phyloP scores from a whole-genome alignment of 345 rosid genomes.

The Psidium friedrichsthalianum region DNA sequence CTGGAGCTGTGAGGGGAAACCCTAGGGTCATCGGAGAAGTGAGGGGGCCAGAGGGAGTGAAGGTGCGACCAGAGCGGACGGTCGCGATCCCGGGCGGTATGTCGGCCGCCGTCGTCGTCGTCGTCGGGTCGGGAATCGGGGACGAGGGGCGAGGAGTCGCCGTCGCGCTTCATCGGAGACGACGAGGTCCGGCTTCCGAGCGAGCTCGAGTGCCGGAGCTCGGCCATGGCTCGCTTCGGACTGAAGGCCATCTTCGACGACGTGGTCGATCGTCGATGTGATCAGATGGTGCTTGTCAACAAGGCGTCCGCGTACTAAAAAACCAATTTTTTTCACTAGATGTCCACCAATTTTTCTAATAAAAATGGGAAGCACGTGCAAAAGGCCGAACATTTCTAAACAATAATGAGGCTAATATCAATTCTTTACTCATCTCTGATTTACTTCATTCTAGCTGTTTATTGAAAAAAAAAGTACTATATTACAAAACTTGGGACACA shows the following conservation, averaged over 20 bases:
- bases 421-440: too few species aligned
- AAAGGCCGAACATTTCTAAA: too few species aligned
- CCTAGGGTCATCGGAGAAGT: constrained; percentile 74
- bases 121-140: constrained; percentile 40
- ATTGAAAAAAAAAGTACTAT: too few species aligned
- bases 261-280: neutral
- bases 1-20: constrained; percentile 44
- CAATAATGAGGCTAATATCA: too few species aligned
- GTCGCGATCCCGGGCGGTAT: constrained; percentile 66
- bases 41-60: constrained; percentile 21
- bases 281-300: neutral
- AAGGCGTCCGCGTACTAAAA: too few species aligned
- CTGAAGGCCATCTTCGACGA: constrained; percentile 18
- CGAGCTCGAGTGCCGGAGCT: constrained; percentile 93
- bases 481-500: too few species aligned
- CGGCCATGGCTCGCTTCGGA: constrained; percentile 79
- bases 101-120: constrained; percentile 48
- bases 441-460: too few species aligned
- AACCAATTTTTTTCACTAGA: neutral
- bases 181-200: constrained; percentile 71
- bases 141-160: constrained; percentile 66
- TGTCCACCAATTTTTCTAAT: too few species aligned
- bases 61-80: constrained; percentile 55
- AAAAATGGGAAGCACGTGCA: too few species aligned
- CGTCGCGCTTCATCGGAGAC: constrained; percentile 88